Base-by-base conservation (phyloP, 139 green algal species). In the Coccomyxa sp. region DNA sequence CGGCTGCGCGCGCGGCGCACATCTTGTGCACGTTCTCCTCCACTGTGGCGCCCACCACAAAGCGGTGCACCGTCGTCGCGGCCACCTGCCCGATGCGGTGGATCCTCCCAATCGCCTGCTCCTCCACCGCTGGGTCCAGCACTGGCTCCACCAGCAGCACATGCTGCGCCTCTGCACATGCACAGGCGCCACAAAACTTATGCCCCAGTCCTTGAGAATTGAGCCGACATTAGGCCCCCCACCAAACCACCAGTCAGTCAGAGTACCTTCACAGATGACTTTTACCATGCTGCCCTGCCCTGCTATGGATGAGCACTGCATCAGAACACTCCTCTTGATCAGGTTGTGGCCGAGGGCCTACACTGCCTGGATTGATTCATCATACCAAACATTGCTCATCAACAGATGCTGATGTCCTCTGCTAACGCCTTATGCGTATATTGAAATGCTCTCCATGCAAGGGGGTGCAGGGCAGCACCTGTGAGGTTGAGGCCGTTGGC, bases 101-200 rank as follows among this genome's bases (percentile, higher is more conserved):
- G 23, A 95, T 85, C 13, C 93, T 79, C 0, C 91, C 89, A n/a
- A 93, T 84, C 10, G 91, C 93, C 85, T 96, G 93, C 58, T 89
- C 86, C 75, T 89, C 85, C 76, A 86, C 83, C 21, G 83, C 83
- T 9, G 91, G 90, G 58, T 94, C 86, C 16, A 93, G 80, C 71
- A 93, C 83, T 23, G 93, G 93, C 86, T 96, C 92, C n/a, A 95
- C 82, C 60, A 98, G 80, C 67, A 97, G 77, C 81, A 97, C 95
- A 79, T 98, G 95, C 87, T 94, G 89, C 13, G 95, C 95, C 85
- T 96, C 92, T 87, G 77, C 84, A 78, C 30, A 27, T 30, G 31
- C 31, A 71, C 63, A 71, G 63, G 63, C 63, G 63, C 63, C 63
- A 71, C 21, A 25, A 15, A 25, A 21, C 10, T 71, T 25, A 9